A percentile compares a stretch with the other conserved stretches of the same genome.
Evolutionary conservation across 2,329 filamentous ascomycete species (phyloP).

Genomic region (Pseudogymnoascus sp.): DNA sequence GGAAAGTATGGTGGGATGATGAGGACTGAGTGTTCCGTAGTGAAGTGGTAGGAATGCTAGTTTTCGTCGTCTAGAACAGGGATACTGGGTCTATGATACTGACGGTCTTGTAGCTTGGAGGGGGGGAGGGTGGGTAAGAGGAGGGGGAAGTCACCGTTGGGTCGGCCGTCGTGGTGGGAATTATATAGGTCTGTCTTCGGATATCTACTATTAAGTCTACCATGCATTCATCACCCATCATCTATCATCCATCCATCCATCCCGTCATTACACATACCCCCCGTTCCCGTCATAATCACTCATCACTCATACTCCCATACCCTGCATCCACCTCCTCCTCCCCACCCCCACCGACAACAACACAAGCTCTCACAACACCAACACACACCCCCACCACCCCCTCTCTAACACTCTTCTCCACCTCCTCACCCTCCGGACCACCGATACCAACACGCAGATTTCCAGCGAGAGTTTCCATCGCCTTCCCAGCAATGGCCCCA

Average conservation of each 20-base stretch:
- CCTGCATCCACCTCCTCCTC: slow-evolving; percentile 55
- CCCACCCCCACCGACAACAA: slow-evolving; percentile 32
- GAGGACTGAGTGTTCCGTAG: too few relatives aligned
- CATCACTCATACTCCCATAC: slow-evolving; percentile 52
- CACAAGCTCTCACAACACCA: slow-evolving; percentile 47
- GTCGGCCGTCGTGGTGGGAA: background rate
- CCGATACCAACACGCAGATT: slow-evolving; percentile 57
- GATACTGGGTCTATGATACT: background rate
- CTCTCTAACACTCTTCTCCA: slow-evolving; percentile 46
- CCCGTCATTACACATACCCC: slow-evolving; percentile 22
- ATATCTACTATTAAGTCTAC: background rate
- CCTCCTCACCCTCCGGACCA: slow-evolving; percentile 43
- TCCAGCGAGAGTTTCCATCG: slow-evolving; percentile 51
- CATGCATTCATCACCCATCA: background rate
- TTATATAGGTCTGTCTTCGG: background rate
- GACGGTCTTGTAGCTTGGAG: background rate
- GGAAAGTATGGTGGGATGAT: too few relatives aligned
- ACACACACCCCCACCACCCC: slow-evolving; percentile 51
- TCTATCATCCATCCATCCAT: background rate
- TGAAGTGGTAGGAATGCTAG: background rate
- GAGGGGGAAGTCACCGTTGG: background rate
- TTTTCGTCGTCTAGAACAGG: background rate
- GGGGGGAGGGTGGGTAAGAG: too few relatives aligned
- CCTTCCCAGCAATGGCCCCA: slow-evolving; percentile 36
- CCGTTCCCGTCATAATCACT: slow-evolving; percentile 17